Conservation (phyloP, 2,329 filamentous ascomycete genomes). For the Exophiala alcalophila region DNA sequence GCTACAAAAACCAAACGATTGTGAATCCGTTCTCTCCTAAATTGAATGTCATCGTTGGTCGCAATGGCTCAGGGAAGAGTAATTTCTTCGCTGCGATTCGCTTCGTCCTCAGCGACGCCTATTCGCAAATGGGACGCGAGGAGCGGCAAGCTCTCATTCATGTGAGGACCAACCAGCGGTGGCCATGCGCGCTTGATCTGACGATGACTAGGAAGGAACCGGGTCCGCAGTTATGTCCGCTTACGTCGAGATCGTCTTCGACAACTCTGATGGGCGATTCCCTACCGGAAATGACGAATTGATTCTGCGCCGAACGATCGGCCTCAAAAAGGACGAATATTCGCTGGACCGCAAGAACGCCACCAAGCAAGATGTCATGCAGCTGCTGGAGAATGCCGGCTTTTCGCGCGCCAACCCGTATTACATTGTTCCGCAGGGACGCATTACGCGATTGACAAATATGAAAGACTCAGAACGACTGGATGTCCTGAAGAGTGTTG, state of each 20-base stretch:
- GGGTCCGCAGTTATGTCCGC: conserved; percentile 98
- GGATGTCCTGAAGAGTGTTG: conserved; percentile 93
- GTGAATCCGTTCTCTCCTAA: conserved; percentile 97
- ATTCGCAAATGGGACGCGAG: conserved; percentile 91
- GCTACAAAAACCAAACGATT: conserved; percentile 99
- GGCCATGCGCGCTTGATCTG: conserved; percentile 26
- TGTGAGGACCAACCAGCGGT: conserved; percentile 39
- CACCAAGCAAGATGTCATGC: conserved; percentile 90
- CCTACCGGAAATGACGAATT: conserved; percentile 89
- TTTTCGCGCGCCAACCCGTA: conserved; percentile 98
- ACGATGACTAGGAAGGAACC: conserved; percentile 69
- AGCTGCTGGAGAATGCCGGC: conserved; percentile 89
- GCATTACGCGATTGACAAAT: conserved; percentile 92
- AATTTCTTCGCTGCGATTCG: conserved; percentile 99
- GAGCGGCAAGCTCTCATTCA: conserved; percentile 95
- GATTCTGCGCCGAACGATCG: conserved; percentile 87
- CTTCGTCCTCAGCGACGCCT: conserved; percentile 96
- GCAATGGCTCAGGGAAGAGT: conserved; percentile 98
- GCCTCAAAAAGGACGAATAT: conserved; percentile 97
- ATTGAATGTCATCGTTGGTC: conserved; percentile 96
- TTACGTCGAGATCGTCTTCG: conserved; percentile 99
- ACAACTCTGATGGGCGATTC: conserved; percentile 94
- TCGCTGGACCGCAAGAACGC: conserved; percentile 95
- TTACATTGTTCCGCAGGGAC: conserved; percentile 97
- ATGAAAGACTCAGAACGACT: conserved; percentile 96